Evolutionary conservation across 192 early-diverging fungal genomes (phyloP).

Genomic region (Coemansia sp.): DNA sequence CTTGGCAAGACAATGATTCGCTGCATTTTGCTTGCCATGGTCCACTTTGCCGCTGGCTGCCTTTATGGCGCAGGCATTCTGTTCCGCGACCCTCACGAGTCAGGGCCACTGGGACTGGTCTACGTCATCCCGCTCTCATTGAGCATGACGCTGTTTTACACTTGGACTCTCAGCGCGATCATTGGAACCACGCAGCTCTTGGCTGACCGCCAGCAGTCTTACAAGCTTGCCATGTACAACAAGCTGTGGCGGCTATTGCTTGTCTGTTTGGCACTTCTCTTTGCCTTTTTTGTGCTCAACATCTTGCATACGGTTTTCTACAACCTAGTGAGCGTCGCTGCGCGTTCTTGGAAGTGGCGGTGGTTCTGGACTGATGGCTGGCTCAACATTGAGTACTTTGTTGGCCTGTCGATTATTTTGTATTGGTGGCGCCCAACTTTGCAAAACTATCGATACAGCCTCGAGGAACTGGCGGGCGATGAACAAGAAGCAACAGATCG

Average conservation of each 20-base stretch:
- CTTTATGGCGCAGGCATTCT: conserved; percentile 85
- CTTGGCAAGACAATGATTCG: conserved; percentile 90
- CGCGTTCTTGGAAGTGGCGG: conserved; percentile 77
- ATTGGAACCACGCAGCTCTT: conserved; percentile 76
- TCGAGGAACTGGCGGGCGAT: conserved; percentile 80
- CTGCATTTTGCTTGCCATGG: conserved; percentile 70
- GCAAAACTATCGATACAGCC: conserved; percentile 89
- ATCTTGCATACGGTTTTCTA: conserved; percentile 74
- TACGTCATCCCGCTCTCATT: conserved; percentile 86
- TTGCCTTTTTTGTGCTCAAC: conserved; percentile 84
- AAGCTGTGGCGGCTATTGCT: conserved; percentile 78
- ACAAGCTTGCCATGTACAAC: conserved; percentile 91
- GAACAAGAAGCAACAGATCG: conserved; percentile 73
- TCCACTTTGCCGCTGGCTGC: conserved; percentile 88
- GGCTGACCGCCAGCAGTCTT: conserved; percentile 78
- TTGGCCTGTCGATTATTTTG: conserved; percentile 76
- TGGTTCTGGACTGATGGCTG: conserved; percentile 95
- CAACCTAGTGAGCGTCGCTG: conserved; percentile 66
- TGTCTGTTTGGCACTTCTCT: conserved; percentile 71
- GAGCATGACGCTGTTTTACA: conserved; percentile 92
- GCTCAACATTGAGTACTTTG: conserved; percentile 87
- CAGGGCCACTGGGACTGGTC: conserved; percentile 67
- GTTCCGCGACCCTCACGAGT: conserved; percentile 68
- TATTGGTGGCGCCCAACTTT: conserved; percentile 91
- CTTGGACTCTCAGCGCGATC: conserved; percentile 89